phyloP scores from a whole-genome alignment of 2,329 filamentous ascomycete species.

The Bertia moriformis region DNA sequence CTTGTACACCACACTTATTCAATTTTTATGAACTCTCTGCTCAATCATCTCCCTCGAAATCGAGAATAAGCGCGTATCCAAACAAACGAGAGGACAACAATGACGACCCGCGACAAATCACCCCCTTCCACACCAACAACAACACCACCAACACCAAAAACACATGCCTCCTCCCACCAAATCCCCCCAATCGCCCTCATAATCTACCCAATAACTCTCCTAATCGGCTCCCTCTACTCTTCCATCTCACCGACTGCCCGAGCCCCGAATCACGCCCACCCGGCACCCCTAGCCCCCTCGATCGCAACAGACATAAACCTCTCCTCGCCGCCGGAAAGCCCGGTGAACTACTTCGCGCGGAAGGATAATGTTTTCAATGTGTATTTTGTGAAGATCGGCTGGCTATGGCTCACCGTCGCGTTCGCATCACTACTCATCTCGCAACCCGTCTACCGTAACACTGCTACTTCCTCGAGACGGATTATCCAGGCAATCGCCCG shows the following conservation, averaged over 20 bases:
- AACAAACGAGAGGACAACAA: no score
- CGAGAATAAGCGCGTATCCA: no score
- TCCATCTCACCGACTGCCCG: conserved; percentile 36
- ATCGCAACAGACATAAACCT: not conserved
- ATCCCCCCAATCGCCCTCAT: not conserved
- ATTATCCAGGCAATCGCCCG: conserved; percentile 30
- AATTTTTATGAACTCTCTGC: no score
- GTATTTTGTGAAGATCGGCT: conserved; percentile 55
- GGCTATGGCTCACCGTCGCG: conserved; percentile 51
- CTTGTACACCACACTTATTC: no score
- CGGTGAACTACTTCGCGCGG: conserved; percentile 42
- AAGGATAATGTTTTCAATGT: conserved; percentile 56
- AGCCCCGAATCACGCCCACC: conserved; percentile 13
- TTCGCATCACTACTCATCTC: conserved; percentile 37
- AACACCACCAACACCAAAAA: not conserved
- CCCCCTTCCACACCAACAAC: not conserved
- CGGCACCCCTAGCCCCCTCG: not conserved
- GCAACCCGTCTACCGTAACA: conserved; percentile 21
- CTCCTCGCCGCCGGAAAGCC: not conserved
- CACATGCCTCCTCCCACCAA: no score
- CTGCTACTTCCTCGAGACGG: conserved; percentile 6
- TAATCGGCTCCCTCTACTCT: conserved; percentile 47
- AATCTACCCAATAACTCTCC: conserved; percentile 45
- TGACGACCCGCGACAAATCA: not conserved
- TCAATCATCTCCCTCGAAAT: no score